phyloP scores from a whole-genome alignment of 305 asterid genomes.

The Fraxinus latifolia region DNA sequence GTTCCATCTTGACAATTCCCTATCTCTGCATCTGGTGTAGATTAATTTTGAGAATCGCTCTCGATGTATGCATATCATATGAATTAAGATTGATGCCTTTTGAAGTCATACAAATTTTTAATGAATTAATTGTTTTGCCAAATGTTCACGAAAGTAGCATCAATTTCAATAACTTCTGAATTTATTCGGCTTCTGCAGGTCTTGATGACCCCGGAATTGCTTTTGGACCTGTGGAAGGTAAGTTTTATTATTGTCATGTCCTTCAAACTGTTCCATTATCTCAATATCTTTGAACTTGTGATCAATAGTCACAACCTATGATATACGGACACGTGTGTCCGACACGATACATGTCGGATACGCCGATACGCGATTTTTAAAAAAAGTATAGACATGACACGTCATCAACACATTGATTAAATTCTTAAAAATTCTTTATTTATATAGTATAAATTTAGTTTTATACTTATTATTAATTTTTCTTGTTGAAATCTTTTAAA shows the following conservation, averaged over 20 bases:
- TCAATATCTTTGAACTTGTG: neutral
- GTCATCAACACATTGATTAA: too few relatives aligned
- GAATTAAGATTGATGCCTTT: neutral
- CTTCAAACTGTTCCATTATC: neutral
- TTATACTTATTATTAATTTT: too few relatives aligned
- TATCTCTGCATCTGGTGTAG: neutral
- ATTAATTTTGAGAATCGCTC: conserved; percentile 1
- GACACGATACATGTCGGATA: too few relatives aligned
- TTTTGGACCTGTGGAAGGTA: conserved; percentile 88
- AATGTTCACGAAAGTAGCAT: neutral
- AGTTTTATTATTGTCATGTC: neutral
- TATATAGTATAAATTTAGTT: too few relatives aligned
- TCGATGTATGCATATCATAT: neutral
- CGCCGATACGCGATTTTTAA: too few relatives aligned
- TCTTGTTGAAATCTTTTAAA: too few relatives aligned
- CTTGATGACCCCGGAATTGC: conserved; percentile 65
- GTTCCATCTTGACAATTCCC: neutral
- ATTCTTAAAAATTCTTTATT: too few relatives aligned
- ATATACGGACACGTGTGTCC: too few relatives aligned
- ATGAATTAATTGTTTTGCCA: neutral
- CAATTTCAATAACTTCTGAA: conserved; percentile 19
- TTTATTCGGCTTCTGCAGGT: conserved; percentile 44
- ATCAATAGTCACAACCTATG: neutral
- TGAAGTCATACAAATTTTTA: neutral
- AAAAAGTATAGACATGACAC: too few relatives aligned